Evolutionary conservation across 345 rosid genomes (phyloP), one percentile per base, ranked within the genome.

Genomic region (Lumnitzera littorea): DNA sequence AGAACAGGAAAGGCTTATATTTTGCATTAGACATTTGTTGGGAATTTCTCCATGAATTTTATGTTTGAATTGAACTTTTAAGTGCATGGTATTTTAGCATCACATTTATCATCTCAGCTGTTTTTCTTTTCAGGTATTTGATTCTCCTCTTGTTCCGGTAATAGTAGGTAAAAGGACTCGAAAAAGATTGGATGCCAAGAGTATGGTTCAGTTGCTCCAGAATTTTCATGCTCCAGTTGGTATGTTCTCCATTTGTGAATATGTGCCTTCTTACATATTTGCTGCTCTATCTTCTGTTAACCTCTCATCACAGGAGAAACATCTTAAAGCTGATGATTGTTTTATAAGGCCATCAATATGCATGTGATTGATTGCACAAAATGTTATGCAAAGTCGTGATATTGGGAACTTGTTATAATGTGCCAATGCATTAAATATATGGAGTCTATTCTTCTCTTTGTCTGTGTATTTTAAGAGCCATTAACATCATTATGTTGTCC

Each of bases 101-200:
- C 27, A 24, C 48, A 47, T 27, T 27, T 27, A 31, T 66, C 54
- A 11, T 66, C 31, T 53, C 6, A 31, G 13, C 5, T 27, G 31
- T 27, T 24, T 36, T 23, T 46, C 47, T 6, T 13, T 59, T 65
- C 64, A 92, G 96, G 98, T 87, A 17, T 92, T 74, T 80, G 96
- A 92, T 80, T 67, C 94, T 46, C 98, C 98, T 54, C 66, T 63
- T 69, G 64, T 89, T 72, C 81, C 82, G 46, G 78, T 89, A 41
- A 64, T 74, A 62, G 89, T 89, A 60, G 86, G 96, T 48, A 83
- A 81, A 63, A 72, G 83, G 68, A 70, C 77, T 62, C 77, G 96
- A 53, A 89, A 80, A 70, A 94, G 96, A 58, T 76, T 89, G 68
- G 96, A 92, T 77, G 80, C 84, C 11, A 84, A 78, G 78, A 80